Evolutionary conservation across 495 filamentous ascomycete genomes (phyloP).

Genomic region (Talaromyces thailandensis): DNA sequence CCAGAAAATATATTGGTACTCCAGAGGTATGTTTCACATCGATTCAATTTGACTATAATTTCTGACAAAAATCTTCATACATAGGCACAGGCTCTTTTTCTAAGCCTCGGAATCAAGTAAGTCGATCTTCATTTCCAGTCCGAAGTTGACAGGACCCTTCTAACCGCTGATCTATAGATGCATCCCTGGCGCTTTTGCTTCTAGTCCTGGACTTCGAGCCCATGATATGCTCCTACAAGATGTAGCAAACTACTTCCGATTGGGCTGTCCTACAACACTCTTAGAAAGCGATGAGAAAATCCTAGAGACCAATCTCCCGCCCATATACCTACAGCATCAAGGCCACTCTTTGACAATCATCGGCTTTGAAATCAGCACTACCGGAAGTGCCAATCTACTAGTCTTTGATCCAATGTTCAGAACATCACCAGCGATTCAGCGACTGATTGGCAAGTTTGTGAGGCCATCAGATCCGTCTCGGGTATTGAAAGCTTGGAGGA

Average conservation of each 20-base stretch:
- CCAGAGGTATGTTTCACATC: constrained; percentile 56
- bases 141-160: not conserved
- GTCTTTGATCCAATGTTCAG: constrained; percentile 88
- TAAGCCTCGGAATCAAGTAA: constrained; percentile 57
- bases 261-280: constrained; percentile 24
- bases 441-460: constrained; percentile 39
- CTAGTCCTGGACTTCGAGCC: constrained; percentile 30
- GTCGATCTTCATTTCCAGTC: constrained; percentile 14
- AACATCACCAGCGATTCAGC: constrained; percentile 53
- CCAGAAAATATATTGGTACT: constrained; percentile 93
- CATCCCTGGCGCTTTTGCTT: constrained; percentile 40
- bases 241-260: constrained; percentile 67
- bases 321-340: constrained; percentile 85
- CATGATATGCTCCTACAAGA: constrained; percentile 51
- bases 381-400: constrained; percentile 62
- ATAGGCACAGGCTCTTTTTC: constrained; percentile 75
- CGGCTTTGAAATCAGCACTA: constrained; percentile 62
- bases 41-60: not conserved
- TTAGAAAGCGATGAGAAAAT: constrained; percentile 41
- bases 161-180: constrained; percentile 25
- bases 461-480: constrained; percentile 39
- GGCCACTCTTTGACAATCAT: constrained; percentile 91
- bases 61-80: constrained; percentile 8
- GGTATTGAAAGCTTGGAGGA: constrained; percentile 61
- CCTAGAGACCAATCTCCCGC: constrained; percentile 58